These are phyloP conservation scores for Westerdykella aurantiaca DNA, from an alignment of 2,329 filamentous ascomycete genomes.

Conservation along the genomic window DNA sequence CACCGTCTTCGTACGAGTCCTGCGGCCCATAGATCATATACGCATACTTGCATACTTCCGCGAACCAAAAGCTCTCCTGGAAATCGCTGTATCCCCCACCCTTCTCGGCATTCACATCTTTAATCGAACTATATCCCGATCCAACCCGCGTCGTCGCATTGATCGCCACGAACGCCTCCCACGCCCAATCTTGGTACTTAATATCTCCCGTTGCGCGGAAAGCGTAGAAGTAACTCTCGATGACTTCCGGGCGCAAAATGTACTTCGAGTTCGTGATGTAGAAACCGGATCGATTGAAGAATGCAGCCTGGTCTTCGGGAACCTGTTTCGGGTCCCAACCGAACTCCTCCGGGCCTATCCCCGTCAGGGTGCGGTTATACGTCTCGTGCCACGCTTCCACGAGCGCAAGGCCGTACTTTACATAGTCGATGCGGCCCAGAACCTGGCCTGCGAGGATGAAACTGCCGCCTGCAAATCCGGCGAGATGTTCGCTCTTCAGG, in stretches of 20 bases:
- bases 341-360: constrained; percentile 67
- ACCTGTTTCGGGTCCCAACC: constrained; percentile 32
- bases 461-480: constrained; percentile 79
- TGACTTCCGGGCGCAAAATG: constrained; percentile 69
- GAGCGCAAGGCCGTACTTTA: constrained; percentile 67
- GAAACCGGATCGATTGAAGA: constrained; percentile 65
- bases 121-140: constrained; percentile 62
- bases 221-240: constrained; percentile 83
- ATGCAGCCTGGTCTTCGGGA: constrained; percentile 41
- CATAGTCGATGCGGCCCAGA: constrained; percentile 59
- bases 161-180: constrained; percentile 69
- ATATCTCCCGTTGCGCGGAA: constrained; percentile 70
- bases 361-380: constrained; percentile 61
- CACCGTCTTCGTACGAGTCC: constrained; percentile 52
- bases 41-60: constrained; percentile 79
- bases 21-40: constrained; percentile 54
- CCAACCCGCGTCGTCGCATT: constrained; percentile 57
- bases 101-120: constrained; percentile 57
- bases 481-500: constrained; percentile 49
- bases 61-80: constrained; percentile 84
- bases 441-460: constrained; percentile 76
- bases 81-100: constrained; percentile 62
- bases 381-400: constrained; percentile 69
- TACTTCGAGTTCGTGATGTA: constrained; percentile 61
- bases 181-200: constrained; percentile 79